phyloP scores from a whole-genome alignment of 768 basidiomycete genomes.

The Hericium alpestre region DNA sequence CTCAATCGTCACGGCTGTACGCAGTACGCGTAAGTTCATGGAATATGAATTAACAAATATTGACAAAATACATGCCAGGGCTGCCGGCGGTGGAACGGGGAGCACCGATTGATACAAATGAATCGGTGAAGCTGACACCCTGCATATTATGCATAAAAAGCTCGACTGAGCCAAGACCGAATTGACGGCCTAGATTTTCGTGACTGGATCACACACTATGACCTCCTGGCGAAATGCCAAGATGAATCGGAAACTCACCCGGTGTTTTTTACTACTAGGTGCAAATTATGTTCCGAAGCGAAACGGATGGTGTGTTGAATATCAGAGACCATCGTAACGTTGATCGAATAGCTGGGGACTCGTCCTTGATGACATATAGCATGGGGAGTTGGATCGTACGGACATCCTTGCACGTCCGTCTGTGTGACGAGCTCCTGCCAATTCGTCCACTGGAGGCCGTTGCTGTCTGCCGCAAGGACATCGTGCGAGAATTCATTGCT shows the following conservation, averaged over 20 bases:
- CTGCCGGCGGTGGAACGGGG: not conserved
- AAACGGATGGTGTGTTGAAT: slow-evolving; percentile 32
- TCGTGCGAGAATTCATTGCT: not conserved
- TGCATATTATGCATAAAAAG: not conserved
- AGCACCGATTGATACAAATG: slow-evolving; percentile 15
- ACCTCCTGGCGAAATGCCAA: not conserved
- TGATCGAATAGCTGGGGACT: not conserved
- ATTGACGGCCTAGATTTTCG: not conserved
- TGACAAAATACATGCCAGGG: not conserved
- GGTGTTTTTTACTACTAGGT: slow-evolving; percentile 24
- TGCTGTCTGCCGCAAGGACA: not conserved
- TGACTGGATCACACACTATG: not conserved
- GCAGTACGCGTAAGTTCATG: not conserved
- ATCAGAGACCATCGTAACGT: not conserved
- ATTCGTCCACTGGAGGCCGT: not conserved
- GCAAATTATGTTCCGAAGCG: slow-evolving; percentile 25
- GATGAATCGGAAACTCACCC: slow-evolving; percentile 6
- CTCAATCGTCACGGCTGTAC: slow-evolving; percentile 20
- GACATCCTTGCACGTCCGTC: not conserved
- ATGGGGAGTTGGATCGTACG: not conserved
- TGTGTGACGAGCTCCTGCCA: not conserved
- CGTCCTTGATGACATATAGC: not conserved
- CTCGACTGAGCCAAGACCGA: not conserved
- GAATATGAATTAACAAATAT: not conserved
- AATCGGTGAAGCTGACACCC: not conserved